Evolutionary conservation across 495 filamentous ascomycete genomes (phyloP).

Genomic region (Entonaema liquescens): DNA sequence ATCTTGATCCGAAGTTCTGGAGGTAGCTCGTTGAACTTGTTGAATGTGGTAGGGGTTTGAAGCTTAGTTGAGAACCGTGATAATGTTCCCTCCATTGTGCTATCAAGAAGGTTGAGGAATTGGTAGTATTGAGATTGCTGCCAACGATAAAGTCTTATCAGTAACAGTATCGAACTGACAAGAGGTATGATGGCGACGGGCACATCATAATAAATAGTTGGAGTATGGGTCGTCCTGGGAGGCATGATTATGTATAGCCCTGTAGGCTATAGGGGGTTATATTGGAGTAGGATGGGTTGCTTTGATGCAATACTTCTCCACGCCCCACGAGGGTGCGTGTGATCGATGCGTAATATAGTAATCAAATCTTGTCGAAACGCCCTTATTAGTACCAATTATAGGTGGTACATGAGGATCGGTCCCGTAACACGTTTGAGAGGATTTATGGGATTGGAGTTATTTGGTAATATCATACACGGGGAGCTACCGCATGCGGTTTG

Average conservation of each 20-base stretch:
- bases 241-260: constrained; percentile 31
- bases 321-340: neutral
- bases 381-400: constrained; percentile 19
- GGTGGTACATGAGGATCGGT: constrained; percentile 17
- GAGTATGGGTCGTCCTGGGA: constrained; percentile 12
- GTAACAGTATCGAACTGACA: constrained; percentile 28
- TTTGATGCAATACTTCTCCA: neutral
- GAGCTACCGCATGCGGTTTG: constrained; percentile 30
- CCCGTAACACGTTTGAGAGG: constrained; percentile 19
- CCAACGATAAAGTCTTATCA: constrained; percentile 35
- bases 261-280: constrained; percentile 7
- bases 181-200: constrained; percentile 37
- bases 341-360: constrained; percentile 16
- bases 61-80: constrained; percentile 24
- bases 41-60: constrained; percentile 43
- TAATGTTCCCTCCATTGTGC: constrained; percentile 35
- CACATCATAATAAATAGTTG: constrained; percentile 36
- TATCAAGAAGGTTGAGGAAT: constrained; percentile 30
- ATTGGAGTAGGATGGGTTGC: constrained; percentile 10
- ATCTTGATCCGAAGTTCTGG: constrained; percentile 58
- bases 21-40: constrained; percentile 53
- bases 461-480: constrained; percentile 20
- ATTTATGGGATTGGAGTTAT: constrained; percentile 15
- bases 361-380: constrained; percentile 14
- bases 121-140: constrained; percentile 32